A percentile compares a stretch with the other conserved stretches of the same genome.
These are phyloP conservation scores for Telfairia occidentalis DNA, from an alignment of 331 rosid species.

Conservation along the genomic window DNA sequence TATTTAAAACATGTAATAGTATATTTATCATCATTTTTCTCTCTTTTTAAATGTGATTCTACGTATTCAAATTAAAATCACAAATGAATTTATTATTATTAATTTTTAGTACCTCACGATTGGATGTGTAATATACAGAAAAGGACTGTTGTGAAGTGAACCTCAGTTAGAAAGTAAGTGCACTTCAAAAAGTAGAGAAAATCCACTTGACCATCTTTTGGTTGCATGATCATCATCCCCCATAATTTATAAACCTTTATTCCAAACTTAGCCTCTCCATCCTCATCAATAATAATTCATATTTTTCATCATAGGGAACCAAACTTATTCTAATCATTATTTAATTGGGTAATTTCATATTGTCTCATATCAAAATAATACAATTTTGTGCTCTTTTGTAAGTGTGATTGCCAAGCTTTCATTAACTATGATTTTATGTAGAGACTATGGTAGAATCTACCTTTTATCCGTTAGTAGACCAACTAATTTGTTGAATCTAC, in stretches of 20 bases:
- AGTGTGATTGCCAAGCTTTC: not conserved
- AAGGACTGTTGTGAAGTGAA: not conserved
- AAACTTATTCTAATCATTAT: not conserved
- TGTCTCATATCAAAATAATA: not conserved
- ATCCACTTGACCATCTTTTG: not conserved
- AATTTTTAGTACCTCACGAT: not conserved
- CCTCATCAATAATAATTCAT: not conserved
- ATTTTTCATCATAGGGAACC: not conserved
- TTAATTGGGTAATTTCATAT: not conserved
- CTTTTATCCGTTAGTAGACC: not conserved
- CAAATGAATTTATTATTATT: too few relatives aligned
- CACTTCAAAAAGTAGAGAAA: not conserved
- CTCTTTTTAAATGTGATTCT: too few relatives aligned
- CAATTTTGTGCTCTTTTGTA: not conserved
- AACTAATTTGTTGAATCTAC: not conserved
- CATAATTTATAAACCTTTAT: not conserved
- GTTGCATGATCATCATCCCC: not conserved
- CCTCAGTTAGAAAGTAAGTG: constrained; percentile 12
- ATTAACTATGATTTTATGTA: not conserved
- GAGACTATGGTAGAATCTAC: not conserved
- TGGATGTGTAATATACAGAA: not conserved
- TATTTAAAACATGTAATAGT: too few relatives aligned
- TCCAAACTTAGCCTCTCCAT: not conserved
- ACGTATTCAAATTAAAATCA: too few relatives aligned
- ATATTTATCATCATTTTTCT: too few relatives aligned